These are phyloP conservation scores for Amylocystis lapponica DNA, from an alignment of 768 basidiomycete species.

Conservation along the genomic window DNA sequence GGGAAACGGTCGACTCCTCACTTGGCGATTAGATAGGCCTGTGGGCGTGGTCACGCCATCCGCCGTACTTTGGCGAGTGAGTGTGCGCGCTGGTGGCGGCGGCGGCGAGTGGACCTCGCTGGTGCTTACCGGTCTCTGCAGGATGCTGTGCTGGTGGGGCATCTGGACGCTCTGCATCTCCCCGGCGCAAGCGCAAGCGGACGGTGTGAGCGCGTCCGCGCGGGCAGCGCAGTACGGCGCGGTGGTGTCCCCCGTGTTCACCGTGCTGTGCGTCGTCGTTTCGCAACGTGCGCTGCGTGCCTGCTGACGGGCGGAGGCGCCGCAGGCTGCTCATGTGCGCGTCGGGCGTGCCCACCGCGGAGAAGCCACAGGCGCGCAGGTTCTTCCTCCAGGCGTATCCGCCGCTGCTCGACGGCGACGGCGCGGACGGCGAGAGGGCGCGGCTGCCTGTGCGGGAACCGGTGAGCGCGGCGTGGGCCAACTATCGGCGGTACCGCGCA, in stretches of 20 bases:
- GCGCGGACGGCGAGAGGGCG: slow-evolving; percentile 23
- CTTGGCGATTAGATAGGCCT: slow-evolving; percentile 35
- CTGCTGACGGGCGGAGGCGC: not conserved
- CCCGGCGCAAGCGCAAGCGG: slow-evolving; percentile 44
- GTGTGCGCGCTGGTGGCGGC: slow-evolving; percentile 19
- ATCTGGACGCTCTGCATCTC: slow-evolving; percentile 58
- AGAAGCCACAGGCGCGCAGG: slow-evolving; percentile 57
- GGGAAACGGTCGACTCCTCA: too few species aligned
- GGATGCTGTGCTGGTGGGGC: slow-evolving; percentile 63
- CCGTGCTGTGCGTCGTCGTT: slow-evolving; percentile 42
- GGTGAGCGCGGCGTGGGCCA: slow-evolving; percentile 35
- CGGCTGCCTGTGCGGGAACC: slow-evolving; percentile 2
- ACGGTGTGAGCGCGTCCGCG: slow-evolving; percentile 32
- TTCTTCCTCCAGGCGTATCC: slow-evolving; percentile 48
- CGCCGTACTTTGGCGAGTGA: slow-evolving; percentile 70
- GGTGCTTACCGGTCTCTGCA: slow-evolving; percentile 14
- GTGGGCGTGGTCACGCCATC: slow-evolving; percentile 58
- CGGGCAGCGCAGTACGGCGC: slow-evolving; percentile 54
- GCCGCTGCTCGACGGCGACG: slow-evolving; percentile 21
- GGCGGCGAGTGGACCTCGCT: not conserved
- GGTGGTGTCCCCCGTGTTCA: slow-evolving; percentile 59
- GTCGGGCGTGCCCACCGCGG: slow-evolving; percentile 65
- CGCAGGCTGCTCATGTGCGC: slow-evolving; percentile 55
- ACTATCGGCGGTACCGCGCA: slow-evolving; percentile 50
- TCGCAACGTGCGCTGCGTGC: not conserved